These are phyloP conservation scores for Royoungia palumana DNA, from an alignment of 768 basidiomycete genomes.

Conservation along the genomic window DNA sequence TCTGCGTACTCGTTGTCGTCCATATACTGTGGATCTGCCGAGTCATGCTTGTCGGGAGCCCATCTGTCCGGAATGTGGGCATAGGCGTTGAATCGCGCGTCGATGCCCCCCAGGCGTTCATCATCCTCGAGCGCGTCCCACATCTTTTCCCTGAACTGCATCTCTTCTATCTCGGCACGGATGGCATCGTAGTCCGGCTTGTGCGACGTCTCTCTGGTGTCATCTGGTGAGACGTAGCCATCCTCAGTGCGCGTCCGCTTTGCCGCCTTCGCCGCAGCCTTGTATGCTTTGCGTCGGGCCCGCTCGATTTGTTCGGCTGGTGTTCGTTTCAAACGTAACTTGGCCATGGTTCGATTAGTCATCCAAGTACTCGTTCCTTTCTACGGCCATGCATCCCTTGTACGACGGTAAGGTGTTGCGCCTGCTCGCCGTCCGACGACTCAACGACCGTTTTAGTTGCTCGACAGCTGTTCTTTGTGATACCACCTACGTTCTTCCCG, in stretches of 20 bases:
- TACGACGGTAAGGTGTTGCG: slow-evolving; percentile 22
- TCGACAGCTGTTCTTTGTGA: slow-evolving; percentile 46
- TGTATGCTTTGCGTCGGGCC: slow-evolving; percentile 39
- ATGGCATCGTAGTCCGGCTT: slow-evolving; percentile 48
- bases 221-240: neutral
- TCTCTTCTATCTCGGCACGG: slow-evolving; percentile 57
- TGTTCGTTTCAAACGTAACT: slow-evolving; percentile 61
- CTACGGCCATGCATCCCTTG: slow-evolving; percentile 14
- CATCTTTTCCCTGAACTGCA: slow-evolving; percentile 68
- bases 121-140: slow-evolving; percentile 72
- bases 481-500: slow-evolving; percentile 36
- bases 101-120: slow-evolving; percentile 59
- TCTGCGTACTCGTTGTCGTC: slow-evolving; percentile 87
- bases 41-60: slow-evolving; percentile 43
- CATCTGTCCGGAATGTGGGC: slow-evolving; percentile 73
- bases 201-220: slow-evolving; percentile 19
- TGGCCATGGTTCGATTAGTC: slow-evolving; percentile 36
- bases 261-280: slow-evolving; percentile 51
- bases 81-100: slow-evolving; percentile 63
- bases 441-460: slow-evolving; percentile 20
- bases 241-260: slow-evolving; percentile 29
- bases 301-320: slow-evolving; percentile 54
- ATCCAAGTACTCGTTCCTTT: neutral
- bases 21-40: slow-evolving; percentile 49
- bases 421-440: neutral